phyloP scores from a whole-genome alignment of 345 rosid species.

The thale cress (Arabidopsis thaliana) region TAIR10.1 NC_003074.8:680501-681000 shows the following conservation, averaged over 20 bases:
- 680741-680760: not conserved
- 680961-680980: too few species aligned
- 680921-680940: not conserved
- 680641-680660: not conserved
- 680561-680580: constrained; percentile 34
- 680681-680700: not conserved
- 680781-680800: not conserved
- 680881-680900: constrained; percentile 5
- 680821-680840: not conserved
- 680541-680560: constrained; percentile 19
- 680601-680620: not conserved
- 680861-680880: constrained; percentile 28
- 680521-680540: constrained; percentile 3
- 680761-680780: not conserved
- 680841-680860: not conserved
- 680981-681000: too few species aligned
- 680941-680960: not conserved
- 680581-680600: not conserved
- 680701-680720: too few species aligned
- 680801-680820: not conserved
- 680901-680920: constrained; percentile 24
- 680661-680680: not conserved
- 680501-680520: constrained; percentile 36
- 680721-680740: not conserved
- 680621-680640: not conserved